phyloP scores from a whole-genome alignment of 768 basidiomycete species.

The Cystobasidium tubakii region DNA sequence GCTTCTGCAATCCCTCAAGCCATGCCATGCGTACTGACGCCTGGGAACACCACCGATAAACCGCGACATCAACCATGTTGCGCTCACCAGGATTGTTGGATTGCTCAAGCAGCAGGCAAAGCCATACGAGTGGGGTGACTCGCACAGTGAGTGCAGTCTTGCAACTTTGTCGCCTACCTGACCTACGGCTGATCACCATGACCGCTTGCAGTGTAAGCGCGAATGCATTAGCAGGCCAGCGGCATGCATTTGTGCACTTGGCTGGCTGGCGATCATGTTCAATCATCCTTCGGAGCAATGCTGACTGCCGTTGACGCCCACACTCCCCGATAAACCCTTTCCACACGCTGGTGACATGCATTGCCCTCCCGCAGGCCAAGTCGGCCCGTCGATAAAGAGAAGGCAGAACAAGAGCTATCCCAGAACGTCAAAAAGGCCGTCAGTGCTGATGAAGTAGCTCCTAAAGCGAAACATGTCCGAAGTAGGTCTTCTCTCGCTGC shows the following conservation, averaged over 20 bases:
- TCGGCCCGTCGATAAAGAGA: conserved; percentile 95
- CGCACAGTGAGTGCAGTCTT: conserved; percentile 18
- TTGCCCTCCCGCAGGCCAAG: conserved; percentile 57
- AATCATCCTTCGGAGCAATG: too few relatives aligned
- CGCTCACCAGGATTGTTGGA: background rate
- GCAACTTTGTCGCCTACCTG: background rate
- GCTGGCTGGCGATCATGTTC: too few relatives aligned
- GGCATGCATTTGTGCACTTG: too few relatives aligned
- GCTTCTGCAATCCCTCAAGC: too few relatives aligned
- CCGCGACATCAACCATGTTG: too few relatives aligned
- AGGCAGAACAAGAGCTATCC: conserved; percentile 87
- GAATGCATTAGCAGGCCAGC: too few relatives aligned
- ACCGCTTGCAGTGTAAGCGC: background rate
- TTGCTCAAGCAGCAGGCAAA: conserved; percentile 1
- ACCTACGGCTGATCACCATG: background rate
- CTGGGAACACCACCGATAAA: too few relatives aligned
- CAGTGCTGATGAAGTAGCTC: conserved; percentile 85
- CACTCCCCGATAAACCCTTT: too few relatives aligned
- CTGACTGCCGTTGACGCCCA: too few relatives aligned
- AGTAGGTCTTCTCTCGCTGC: conserved; percentile 58
- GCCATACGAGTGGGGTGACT: conserved; percentile 27
- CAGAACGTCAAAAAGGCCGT: conserved; percentile 98
- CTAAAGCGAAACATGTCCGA: conserved; percentile 98
- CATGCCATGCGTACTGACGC: too few relatives aligned
- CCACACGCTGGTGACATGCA: background rate